phyloP scores from a whole-genome alignment of 352 stramenopile genomes.

The Globisporangium uncinulatum region DNA sequence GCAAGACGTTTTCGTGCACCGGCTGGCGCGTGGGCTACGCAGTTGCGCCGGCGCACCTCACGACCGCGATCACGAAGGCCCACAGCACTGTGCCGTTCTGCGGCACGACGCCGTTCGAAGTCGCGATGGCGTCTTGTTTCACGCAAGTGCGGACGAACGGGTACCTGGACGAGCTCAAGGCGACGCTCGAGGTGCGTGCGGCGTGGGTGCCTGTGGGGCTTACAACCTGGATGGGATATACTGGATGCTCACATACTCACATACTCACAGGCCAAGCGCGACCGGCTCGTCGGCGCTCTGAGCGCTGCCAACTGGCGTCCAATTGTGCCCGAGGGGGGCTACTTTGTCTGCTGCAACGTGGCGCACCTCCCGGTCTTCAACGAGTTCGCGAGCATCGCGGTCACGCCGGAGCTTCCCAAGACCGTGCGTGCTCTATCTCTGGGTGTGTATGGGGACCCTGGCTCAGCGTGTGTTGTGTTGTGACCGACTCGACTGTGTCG shows the following conservation, averaged over 20 bases:
- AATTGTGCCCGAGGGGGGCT: conserved; percentile 91
- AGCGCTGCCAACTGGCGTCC: conserved; percentile 78
- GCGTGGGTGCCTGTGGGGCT: not conserved
- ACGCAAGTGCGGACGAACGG: conserved; percentile 82
- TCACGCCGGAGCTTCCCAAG: conserved; percentile 45
- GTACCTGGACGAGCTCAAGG: conserved; percentile 72
- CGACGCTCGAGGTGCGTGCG: conserved; percentile 39
- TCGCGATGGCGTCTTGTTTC: conserved; percentile 89
- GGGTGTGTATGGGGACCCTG: not conserved
- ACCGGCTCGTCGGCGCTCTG: conserved; percentile 83
- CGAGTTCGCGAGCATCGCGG: conserved; percentile 54
- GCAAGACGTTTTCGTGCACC: conserved; percentile 93
- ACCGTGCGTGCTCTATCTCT: conserved; percentile 24
- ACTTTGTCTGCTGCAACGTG: conserved; percentile 93
- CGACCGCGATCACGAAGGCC: conserved; percentile 64
- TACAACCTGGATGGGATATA: not conserved
- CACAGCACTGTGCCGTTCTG: conserved; percentile 91
- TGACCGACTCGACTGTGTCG: too few species aligned
- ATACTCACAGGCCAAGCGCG: conserved; percentile 61
- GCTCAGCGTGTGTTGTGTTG: not conserved
- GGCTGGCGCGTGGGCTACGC: conserved; percentile 91
- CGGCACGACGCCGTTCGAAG: conserved; percentile 92
- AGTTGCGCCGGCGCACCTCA: conserved; percentile 47
- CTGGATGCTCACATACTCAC: not conserved
- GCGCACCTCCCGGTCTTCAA: conserved; percentile 62